Percentiles rank a stretch among this genome's conserved stretches.
phyloP scores from a whole-genome alignment of 2,329 filamentous ascomycete species.

The Lachnellula hyalina region DNA sequence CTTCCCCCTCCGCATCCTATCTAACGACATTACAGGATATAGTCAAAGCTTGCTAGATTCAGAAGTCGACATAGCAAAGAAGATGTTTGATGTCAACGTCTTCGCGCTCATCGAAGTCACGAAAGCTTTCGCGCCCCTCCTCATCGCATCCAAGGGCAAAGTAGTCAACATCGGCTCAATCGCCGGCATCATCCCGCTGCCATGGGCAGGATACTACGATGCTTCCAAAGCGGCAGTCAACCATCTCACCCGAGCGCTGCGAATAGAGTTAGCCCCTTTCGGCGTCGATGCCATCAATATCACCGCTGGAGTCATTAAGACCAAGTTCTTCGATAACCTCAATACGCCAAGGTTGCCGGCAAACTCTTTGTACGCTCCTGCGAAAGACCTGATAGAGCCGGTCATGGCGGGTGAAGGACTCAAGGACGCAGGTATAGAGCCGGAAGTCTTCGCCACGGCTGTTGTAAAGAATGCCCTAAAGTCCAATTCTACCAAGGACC shows the following conservation, averaged over 20 bases:
- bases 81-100: conserved; percentile 29
- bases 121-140: conserved; percentile 23
- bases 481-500: conserved; percentile 15
- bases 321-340: conserved; percentile 22
- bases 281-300: conserved; percentile 20
- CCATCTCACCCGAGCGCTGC: conserved; percentile 9
- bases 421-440: conserved; percentile 3
- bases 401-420: conserved; percentile 5
- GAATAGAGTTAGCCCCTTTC: conserved; percentile 16
- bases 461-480: conserved; percentile 23
- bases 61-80: conserved; percentile 19
- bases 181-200: conserved; percentile 5
- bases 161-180: conserved; percentile 27
- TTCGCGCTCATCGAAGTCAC: conserved; percentile 27
- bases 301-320: conserved; percentile 18
- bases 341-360: conserved; percentile 9
- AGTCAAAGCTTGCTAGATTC: conserved; percentile 22
- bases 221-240: conserved; percentile 16
- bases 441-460: conserved; percentile 14
- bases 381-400: conserved; percentile 15
- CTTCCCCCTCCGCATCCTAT: too few relatives aligned
- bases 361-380: conserved; percentile 18
- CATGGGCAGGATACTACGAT: conserved; percentile 14
- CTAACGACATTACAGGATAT: not conserved
- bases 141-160: conserved; percentile 25